Evolutionary conservation across 208 protist species (phyloP), one percentile per base, ranked within the genome.

Genomic region (Acanthamoeba triangularis): DNA sequence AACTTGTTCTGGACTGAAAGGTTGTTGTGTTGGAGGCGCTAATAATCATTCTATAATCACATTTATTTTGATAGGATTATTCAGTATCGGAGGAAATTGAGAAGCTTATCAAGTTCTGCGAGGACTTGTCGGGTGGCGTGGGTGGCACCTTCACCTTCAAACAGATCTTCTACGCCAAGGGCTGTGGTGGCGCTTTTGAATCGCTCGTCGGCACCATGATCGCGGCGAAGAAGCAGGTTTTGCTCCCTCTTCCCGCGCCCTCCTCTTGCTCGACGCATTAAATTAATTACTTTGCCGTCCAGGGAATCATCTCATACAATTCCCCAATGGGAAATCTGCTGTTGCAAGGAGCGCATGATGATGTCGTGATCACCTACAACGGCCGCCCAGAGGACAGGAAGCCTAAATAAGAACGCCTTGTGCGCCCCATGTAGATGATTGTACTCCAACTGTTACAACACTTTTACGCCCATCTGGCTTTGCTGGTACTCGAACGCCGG

Each of bases 341-440:
- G 65, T 67, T 94, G 33, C 90, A 94, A 44, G 90, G 90, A 61
- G 69, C 90, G 16, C 90, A 94, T 41, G 90, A 94, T 59, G 56
- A 94, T 44, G 90, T 94, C 0, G 90, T 94, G 28, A 94, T 94
- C 44, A 94, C 90, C 4, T 94, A 94, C 90, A 94, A 94, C 72
- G 90, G 90, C n/a, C 90, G 63, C 13, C 90, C 87, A 25, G 59
- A 82, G 37, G 41, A 94, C 5, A 85, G 84, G 37, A 78, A 90
- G 25, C 47, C 78, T 0, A 59, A 65, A 90, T 37, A 90, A 16
- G 20, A 20, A 10, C 14, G 49, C 14, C 13, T 54, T 25, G 69
- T 18, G 28, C 33, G 18, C 7, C 1, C 28, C 37, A 8, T 54
- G 49, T 54, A 1, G 14, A 10, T 18, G 14, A 54, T 11, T 54